Conservation (phyloP, 495 filamentous ascomycete genomes). For the Penicillium angulare region DNA sequence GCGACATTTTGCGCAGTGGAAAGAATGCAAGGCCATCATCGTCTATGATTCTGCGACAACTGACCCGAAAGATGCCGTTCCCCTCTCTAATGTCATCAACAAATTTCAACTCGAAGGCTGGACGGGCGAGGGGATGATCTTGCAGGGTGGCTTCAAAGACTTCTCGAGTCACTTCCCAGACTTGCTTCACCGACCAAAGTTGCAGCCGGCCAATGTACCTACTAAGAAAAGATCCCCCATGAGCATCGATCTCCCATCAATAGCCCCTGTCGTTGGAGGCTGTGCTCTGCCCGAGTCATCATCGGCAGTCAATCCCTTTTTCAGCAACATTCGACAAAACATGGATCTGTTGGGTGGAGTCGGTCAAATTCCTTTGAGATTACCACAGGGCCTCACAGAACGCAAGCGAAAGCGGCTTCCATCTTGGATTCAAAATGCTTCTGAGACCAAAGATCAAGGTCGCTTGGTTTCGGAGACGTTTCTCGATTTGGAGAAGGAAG, state of each 20-base stretch:
- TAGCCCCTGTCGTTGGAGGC: conserved; percentile 80
- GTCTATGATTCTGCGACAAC: conserved; percentile 81
- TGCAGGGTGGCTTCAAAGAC: conserved; percentile 58
- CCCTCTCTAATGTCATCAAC: conserved; percentile 81
- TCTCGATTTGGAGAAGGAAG: conserved; percentile 74
- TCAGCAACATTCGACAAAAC: conserved; percentile 93
- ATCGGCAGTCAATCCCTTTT: conserved; percentile 80
- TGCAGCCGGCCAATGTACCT: conserved; percentile 16
- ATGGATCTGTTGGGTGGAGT: conserved; percentile 95
- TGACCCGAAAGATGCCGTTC: conserved; percentile 71
- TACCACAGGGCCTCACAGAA: conserved; percentile 58
- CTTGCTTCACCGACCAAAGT: conserved; percentile 31
- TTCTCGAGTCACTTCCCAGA: conserved; percentile 53
- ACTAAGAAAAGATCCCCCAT: conserved; percentile 47
- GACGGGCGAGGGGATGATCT: conserved; percentile 66
- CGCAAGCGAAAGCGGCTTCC: conserved; percentile 55
- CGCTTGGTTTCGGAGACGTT: conserved; percentile 82
- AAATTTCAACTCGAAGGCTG: conserved; percentile 90
- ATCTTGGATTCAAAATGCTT: conserved; percentile 70
- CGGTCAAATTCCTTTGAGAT: conserved; percentile 77
- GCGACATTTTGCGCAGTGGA: conserved; percentile 75
- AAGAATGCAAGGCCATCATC: conserved; percentile 67
- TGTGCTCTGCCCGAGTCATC: conserved; percentile 74
- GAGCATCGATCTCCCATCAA: conserved; percentile 49
- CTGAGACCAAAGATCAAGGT: conserved; percentile 65